Base-by-base conservation (phyloP, 495 filamentous ascomycete species). In the Bryoglossum gracile region DNA sequence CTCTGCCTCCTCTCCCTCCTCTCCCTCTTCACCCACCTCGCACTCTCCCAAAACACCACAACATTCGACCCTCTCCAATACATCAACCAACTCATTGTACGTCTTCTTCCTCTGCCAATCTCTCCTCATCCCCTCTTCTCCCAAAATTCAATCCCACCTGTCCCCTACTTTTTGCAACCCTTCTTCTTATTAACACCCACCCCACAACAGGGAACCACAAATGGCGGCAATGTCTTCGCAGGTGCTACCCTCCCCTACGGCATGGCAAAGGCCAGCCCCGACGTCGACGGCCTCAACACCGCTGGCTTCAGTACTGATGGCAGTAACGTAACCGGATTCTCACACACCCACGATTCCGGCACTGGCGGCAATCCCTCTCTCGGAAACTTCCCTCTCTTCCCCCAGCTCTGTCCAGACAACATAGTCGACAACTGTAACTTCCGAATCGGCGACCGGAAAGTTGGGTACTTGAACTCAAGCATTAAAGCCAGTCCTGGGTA, bases 231-330 rank as follows among this genome's bases (percentile, higher is more conserved):
- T 68, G 82, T 87, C 13, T 89, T 89, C 45, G 69, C 84, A 2
- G 84, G 84, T 0, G 84, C 84, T 6, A 82, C 81, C 3, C 58
- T 87, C 41, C 84, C 84, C 0, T 89, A 82, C 59, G 75, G 83
- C 30, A 85, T 89, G 77, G 84, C 81, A 42, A 89, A 89, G 63
- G 83, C 85, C 8, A 82, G 86, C 0, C 79, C 84, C 34, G 86
- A 90, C 58, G 82, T 80, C 6, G 41, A 58, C 21, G 42, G 37
- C 17, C 76, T 49, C 35, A 84, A 83, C 35, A 32, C 44, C 55
- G 84, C 79, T 9, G 86, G 86, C 2, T 90, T 87, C 56, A 76
- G 83, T 3, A 70, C 76, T 22, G 84, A 87, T 46, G 74, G 71
- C 1, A 64, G 67, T 4, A 63, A 65, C 6, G 75, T 87, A 34